phyloP scores from a whole-genome alignment of 495 filamentous ascomycete species.

The Podospora comata region DNA sequence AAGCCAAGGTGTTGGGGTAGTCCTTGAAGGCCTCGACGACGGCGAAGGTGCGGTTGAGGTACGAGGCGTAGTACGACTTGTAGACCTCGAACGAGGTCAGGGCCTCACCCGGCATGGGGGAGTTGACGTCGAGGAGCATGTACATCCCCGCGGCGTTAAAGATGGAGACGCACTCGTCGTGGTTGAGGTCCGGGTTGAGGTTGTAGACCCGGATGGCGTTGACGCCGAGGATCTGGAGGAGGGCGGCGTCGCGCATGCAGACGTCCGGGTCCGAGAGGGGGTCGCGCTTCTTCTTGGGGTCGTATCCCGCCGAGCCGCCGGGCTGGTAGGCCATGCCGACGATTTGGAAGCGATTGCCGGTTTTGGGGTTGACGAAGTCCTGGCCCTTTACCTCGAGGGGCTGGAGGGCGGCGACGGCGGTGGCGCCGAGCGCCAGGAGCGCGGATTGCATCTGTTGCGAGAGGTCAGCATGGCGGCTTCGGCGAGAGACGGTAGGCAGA shows the following conservation, averaged over 20 bases:
- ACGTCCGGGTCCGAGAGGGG: slow-evolving; percentile 69
- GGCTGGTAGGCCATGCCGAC: slow-evolving; percentile 95
- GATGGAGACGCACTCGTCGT: slow-evolving; percentile 84
- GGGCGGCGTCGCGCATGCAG: slow-evolving; percentile 86
- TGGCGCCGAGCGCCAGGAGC: slow-evolving; percentile 46
- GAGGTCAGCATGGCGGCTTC: slow-evolving; percentile 2
- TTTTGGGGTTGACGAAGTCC: slow-evolving; percentile 79
- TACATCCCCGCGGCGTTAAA: slow-evolving; percentile 73
- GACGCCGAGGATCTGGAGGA: slow-evolving; percentile 79
- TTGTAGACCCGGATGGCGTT: slow-evolving; percentile 97
- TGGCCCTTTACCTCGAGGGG: slow-evolving; percentile 69
- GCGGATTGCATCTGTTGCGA: slow-evolving; percentile 36
- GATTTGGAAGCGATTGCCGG: slow-evolving; percentile 78
- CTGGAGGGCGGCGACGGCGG: slow-evolving; percentile 63
- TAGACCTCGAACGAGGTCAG: slow-evolving; percentile 68
- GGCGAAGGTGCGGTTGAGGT: slow-evolving; percentile 81
- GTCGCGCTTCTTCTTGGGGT: slow-evolving; percentile 57
- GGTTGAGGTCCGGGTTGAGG: slow-evolving; percentile 75
- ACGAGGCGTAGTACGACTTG: slow-evolving; percentile 67
- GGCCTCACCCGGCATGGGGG: slow-evolving; percentile 72
- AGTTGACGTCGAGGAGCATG: slow-evolving; percentile 83
- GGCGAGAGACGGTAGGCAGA: background rate
- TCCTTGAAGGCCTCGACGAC: slow-evolving; percentile 92
- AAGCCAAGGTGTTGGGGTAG: slow-evolving; percentile 86
- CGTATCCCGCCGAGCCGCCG: slow-evolving; percentile 79